These are phyloP conservation scores for Penicillium canariense DNA, from an alignment of 495 filamentous ascomycete species.

Conservation along the genomic window DNA sequence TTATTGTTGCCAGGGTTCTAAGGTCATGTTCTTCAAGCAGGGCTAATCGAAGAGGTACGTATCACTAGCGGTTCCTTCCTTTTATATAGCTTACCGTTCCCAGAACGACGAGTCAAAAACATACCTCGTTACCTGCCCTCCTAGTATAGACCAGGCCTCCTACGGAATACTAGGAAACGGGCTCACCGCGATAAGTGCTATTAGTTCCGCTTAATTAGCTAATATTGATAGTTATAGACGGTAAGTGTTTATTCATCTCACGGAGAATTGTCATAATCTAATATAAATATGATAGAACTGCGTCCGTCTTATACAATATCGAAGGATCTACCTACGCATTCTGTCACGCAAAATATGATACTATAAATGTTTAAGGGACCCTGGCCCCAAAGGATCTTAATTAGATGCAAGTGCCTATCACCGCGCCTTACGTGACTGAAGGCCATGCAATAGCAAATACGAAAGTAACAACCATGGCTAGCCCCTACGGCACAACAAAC, in stretches of 20 bases:
- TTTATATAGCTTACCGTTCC: not conserved
- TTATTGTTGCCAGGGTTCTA: not conserved
- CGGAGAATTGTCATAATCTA: not conserved
- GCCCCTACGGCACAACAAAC: not conserved
- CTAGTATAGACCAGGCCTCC: not conserved
- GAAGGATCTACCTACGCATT: not conserved
- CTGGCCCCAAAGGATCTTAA: constrained; percentile 3
- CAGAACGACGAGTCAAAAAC: not conserved
- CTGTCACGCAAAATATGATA: not conserved
- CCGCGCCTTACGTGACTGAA: not conserved
- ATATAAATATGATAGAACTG: not conserved
- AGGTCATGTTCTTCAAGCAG: not conserved
- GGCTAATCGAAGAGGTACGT: not conserved
- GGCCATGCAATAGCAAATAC: not conserved
- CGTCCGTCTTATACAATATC: not conserved
- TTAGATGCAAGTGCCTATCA: constrained; percentile 2
- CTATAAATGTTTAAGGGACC: not conserved
- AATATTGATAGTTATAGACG: not conserved
- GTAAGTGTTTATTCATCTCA: not conserved
- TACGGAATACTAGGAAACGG: not conserved
- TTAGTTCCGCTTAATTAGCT: not conserved
- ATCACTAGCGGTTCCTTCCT: not conserved
- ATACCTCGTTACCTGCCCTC: not conserved
- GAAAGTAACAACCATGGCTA: not conserved
- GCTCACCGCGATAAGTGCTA: not conserved